These are phyloP conservation scores for Trichocomaceae sp. DNA, from an alignment of 2,329 filamentous ascomycete genomes.

Conservation along the genomic window DNA sequence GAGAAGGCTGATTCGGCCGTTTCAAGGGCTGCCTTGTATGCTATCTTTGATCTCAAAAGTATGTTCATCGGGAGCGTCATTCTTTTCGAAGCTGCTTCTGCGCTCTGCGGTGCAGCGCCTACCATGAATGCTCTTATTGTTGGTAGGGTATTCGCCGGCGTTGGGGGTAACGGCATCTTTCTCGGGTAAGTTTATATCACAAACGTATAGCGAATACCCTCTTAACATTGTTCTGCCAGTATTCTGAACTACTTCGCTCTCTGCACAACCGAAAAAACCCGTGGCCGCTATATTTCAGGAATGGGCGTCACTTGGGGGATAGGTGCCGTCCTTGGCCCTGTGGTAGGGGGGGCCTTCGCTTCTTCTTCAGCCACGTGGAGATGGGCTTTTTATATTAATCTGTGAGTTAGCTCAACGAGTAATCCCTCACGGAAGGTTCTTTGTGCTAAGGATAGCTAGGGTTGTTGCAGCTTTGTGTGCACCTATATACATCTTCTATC, in stretches of 20 bases:
- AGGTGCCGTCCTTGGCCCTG: conserved; percentile 33
- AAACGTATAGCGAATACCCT: background rate
- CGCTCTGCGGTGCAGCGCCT: conserved; percentile 41
- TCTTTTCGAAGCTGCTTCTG: conserved; percentile 27
- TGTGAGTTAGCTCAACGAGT: conserved; percentile 16
- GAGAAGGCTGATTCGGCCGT: background rate
- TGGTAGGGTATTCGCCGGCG: conserved; percentile 31
- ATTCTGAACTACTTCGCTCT: conserved; percentile 24
- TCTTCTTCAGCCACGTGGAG: conserved; percentile 25
- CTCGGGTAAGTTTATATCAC: conserved; percentile 14
- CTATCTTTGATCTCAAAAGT: conserved; percentile 4
- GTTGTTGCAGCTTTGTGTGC: conserved; percentile 42
- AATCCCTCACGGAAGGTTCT: background rate
- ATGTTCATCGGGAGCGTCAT: conserved; percentile 16
- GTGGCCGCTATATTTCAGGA: conserved; percentile 24
- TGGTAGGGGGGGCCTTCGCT: conserved; percentile 35
- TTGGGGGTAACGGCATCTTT: conserved; percentile 30
- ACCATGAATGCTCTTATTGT: conserved; percentile 44
- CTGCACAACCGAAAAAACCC: conserved; percentile 19
- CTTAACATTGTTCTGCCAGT: background rate
- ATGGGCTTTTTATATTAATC: conserved; percentile 31
- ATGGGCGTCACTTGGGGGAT: conserved; percentile 31
- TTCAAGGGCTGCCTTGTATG: conserved; percentile 20
- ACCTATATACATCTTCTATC: conserved; percentile 40
- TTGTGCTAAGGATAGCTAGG: conserved; percentile 42